Percentiles rank a stretch among this genome's conserved stretches.
phyloP scores from a whole-genome alignment of 1,284 basidiomycete species.

The Pyrrhoderma lamaoense region DNA sequence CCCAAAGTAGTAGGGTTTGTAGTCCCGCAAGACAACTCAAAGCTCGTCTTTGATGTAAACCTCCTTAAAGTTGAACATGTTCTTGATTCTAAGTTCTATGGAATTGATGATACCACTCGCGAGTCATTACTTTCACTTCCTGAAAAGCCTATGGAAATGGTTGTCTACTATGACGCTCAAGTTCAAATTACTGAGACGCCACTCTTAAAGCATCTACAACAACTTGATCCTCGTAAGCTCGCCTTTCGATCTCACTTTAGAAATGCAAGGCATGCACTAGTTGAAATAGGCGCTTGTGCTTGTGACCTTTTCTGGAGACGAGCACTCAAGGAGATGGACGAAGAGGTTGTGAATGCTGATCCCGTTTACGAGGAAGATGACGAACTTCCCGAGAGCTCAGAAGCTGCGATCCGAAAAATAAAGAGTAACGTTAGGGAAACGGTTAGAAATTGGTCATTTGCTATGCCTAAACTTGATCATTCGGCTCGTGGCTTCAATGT shows the following conservation, averaged over 20 bases:
- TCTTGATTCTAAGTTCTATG: slow-evolving; percentile 33
- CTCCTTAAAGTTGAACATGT: slow-evolving; percentile 34
- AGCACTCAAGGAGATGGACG: slow-evolving; percentile 36
- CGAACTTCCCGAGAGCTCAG: slow-evolving; percentile 17
- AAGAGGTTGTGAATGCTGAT: slow-evolving; percentile 22
- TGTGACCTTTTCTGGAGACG: slow-evolving; percentile 59
- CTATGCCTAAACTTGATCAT: slow-evolving; percentile 49
- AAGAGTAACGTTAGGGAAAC: slow-evolving; percentile 31
- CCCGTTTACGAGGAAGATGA: slow-evolving; percentile 30
- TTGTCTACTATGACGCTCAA: slow-evolving; percentile 31
- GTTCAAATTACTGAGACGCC: slow-evolving; percentile 24
- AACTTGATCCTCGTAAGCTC: slow-evolving; percentile 32
- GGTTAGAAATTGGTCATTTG: slow-evolving; percentile 50
- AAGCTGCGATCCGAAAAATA: slow-evolving; percentile 22
- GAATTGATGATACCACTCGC: slow-evolving; percentile 27
- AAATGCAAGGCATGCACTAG: slow-evolving; percentile 37
- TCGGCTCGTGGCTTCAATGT: slow-evolving; percentile 53
- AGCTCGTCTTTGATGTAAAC: slow-evolving; percentile 28
- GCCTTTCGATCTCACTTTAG: slow-evolving; percentile 36
- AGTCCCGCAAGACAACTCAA: slow-evolving; percentile 26
- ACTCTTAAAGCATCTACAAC: slow-evolving; percentile 31
- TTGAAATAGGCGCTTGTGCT: slow-evolving; percentile 55
- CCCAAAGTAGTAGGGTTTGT: slow-evolving; percentile 41
- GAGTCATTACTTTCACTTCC: slow-evolving; percentile 27
- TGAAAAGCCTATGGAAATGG: slow-evolving; percentile 34